Percentiles rank a stretch among this genome's conserved stretches.
phyloP scores from a whole-genome alignment of 805 yeast genomes.

The Saccharomycopsis capsularis region DNA sequence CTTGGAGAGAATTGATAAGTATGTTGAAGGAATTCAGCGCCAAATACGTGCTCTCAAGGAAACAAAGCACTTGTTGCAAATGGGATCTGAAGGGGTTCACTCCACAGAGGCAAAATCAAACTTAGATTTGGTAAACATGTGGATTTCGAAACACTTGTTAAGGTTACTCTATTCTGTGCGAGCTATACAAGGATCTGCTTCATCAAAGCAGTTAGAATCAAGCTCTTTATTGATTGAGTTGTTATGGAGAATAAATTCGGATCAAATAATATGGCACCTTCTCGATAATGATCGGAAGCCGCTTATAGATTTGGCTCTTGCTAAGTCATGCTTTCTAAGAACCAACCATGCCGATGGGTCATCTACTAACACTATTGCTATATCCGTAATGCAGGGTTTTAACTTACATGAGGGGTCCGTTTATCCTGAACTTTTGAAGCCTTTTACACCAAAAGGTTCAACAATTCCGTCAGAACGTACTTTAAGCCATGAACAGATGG shows the following conservation, averaged over 20 bases:
- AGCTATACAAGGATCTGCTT: constrained; percentile 15
- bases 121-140: constrained; percentile 10
- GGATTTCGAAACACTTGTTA: constrained; percentile 10
- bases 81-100: constrained; percentile 10
- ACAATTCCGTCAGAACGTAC: too few species aligned
- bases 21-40: constrained; percentile 43
- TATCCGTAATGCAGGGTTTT: constrained; percentile 44
- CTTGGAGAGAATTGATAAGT: constrained; percentile 11
- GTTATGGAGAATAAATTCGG: constrained; percentile 40
- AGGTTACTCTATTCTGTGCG: constrained; percentile 15
- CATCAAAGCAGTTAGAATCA: neutral
- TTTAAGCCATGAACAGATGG: constrained; percentile 31
- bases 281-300: constrained; percentile 41
- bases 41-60: constrained; percentile 37
- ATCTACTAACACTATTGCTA: constrained; percentile 39
- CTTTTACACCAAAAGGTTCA: constrained; percentile 27
- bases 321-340: constrained; percentile 40
- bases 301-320: constrained; percentile 47
- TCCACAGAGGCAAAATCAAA: neutral
- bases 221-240: constrained; percentile 4
- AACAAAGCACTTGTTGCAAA: constrained; percentile 36
- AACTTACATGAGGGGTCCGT: constrained; percentile 41
- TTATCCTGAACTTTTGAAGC: constrained; percentile 48
- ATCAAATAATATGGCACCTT: constrained; percentile 53
- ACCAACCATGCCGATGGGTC: constrained; percentile 48